Evolutionary conservation across 106 monocot genomes (phyloP), one percentile per base, ranked within the genome.

Genomic region (Apostasia shenzhenica): DNA sequence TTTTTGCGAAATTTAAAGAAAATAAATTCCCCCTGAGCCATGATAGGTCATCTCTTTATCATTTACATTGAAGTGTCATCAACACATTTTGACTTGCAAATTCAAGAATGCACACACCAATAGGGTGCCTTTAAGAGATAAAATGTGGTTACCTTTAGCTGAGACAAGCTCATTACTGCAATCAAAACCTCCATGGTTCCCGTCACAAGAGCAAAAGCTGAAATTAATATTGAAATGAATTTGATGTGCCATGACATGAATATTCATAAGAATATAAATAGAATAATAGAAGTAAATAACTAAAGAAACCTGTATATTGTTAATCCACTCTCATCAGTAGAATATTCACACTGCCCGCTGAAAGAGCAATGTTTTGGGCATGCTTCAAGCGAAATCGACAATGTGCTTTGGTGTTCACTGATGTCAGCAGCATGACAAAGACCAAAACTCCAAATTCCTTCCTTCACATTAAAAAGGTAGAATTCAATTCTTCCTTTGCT

Each of bases 111-210:
- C 26, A 26, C 26, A 26, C 26, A 26, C 26, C 26, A 26, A 26
- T 26, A 26, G 26, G 26, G 26, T 26, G 26, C 26, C 45, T 0
- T 43, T 62, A 42, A 12, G 13, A 26, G 2, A 9, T 48, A 49
- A 65, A 65, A 49, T 5, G 41, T 54, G 39, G 63, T 69, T 82
- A 95, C 97, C 92, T 81, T 81, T 63, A 48, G 2, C 82, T 52
- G 89, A 77, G 62, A 90, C 84, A 55, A 97, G 80, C 70, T 84
- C 84, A 62, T 71, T 59, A 67, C 86, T 97, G 62, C 97, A 97
- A 80, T 97, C 92, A 77, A 89, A 84, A 38, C 89, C 92, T 42
- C 97, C 97, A 85, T 97, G 92, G 66, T 87, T 81, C 66, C 92
- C 84, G 71, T 92, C 84, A 81, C 97, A 97, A 8, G 71, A 53